phyloP scores from a whole-genome alignment of 495 filamentous ascomycete species.

The Penicillium coprophilum region DNA sequence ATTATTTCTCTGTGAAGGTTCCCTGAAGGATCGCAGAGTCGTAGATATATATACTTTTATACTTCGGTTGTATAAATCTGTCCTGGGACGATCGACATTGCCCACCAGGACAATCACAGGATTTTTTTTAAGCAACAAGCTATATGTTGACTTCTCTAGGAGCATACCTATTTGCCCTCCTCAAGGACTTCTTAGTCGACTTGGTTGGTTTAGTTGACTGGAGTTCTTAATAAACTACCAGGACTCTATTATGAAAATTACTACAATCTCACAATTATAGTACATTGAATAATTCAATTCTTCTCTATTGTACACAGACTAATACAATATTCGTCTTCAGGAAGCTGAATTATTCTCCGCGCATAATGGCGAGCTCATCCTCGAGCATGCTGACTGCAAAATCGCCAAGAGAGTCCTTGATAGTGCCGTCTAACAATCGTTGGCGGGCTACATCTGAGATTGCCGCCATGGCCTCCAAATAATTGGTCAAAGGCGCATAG shows the following conservation, averaged over 20 bases:
- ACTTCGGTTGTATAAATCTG: neutral
- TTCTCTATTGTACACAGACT: neutral
- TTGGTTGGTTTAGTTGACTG: neutral
- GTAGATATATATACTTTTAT: neutral
- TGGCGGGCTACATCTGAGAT: constrained; percentile 32
- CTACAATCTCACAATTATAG: neutral
- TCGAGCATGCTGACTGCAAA: constrained; percentile 45
- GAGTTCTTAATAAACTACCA: neutral
- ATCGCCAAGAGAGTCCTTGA: constrained; percentile 39
- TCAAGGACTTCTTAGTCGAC: neutral
- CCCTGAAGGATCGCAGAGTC: neutral
- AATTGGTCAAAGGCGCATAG: constrained; percentile 39
- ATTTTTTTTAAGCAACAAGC: too few relatives aligned
- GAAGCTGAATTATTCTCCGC: constrained; percentile 12
- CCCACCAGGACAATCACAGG: too few relatives aligned
- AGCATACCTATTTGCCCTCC: neutral
- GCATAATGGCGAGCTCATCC: constrained; percentile 39
- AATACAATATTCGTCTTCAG: neutral
- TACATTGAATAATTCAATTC: neutral
- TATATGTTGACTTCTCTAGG: neutral
- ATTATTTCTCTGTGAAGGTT: neutral
- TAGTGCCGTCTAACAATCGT: constrained; percentile 32
- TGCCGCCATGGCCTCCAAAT: constrained; percentile 37
- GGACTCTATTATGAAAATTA: neutral
- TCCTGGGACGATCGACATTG: neutral